Percentiles rank a stretch among this genome's conserved stretches.
Evolutionary conservation across 306 rosid species (phyloP).

Genomic region (Rosa rugosa): DNA sequence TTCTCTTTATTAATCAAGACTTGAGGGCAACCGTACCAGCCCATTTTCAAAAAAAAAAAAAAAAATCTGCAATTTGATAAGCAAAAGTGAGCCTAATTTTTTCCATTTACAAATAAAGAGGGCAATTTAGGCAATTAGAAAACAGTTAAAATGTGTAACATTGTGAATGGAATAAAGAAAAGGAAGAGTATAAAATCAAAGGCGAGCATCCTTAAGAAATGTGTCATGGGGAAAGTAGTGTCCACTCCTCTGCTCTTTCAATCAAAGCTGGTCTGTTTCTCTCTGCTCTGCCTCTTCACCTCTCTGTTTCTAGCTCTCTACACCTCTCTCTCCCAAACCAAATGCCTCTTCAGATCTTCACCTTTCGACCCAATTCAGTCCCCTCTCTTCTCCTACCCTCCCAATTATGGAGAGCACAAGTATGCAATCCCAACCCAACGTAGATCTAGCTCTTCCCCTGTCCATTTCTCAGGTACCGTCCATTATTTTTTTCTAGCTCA

Average conservation of each 20-base stretch:
- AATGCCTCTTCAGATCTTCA: slow-evolving; percentile 78
- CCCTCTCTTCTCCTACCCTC: slow-evolving; percentile 74
- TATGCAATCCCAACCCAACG: slow-evolving; percentile 77
- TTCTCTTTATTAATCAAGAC: neutral
- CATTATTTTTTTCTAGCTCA: no score
- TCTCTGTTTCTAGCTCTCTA: slow-evolving; percentile 74
- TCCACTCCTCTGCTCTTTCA: slow-evolving; percentile 64
- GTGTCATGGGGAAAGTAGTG: slow-evolving; percentile 52
- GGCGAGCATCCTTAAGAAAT: slow-evolving; percentile 15
- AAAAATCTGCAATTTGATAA: no score
- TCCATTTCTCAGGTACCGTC: slow-evolving; percentile 63
- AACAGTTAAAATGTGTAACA: neutral
- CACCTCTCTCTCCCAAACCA: slow-evolving; percentile 64
- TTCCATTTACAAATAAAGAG: no score
- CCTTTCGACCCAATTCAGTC: slow-evolving; percentile 60
- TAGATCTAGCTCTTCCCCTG: slow-evolving; percentile 76
- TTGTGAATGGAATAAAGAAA: neutral
- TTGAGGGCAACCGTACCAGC: no score
- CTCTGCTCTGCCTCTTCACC: slow-evolving; percentile 74
- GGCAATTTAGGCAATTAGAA: neutral
- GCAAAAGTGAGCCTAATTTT: no score
- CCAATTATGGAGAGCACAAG: slow-evolving; percentile 87
- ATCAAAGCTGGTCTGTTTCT: slow-evolving; percentile 86
- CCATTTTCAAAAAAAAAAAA: no score
- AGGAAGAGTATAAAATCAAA: neutral